A percentile compares a stretch with the other conserved stretches of the same genome.
phyloP scores from a whole-genome alignment of 2,329 filamentous ascomycete genomes.

The Fusarium oxysporum region DNA sequence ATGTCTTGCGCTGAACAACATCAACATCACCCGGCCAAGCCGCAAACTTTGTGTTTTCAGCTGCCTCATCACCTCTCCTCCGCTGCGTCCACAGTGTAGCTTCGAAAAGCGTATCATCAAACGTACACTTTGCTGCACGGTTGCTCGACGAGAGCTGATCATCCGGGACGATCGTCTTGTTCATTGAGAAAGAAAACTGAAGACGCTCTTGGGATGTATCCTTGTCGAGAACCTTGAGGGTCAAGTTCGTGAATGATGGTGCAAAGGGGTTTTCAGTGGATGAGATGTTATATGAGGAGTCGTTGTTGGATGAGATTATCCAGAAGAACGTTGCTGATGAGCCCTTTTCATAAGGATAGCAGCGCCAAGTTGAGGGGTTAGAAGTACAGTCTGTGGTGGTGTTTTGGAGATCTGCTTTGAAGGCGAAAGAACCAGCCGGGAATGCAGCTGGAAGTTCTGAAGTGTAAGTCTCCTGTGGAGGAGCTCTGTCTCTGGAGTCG shows the following conservation, averaged over 20 bases:
- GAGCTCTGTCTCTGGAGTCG: conserved; percentile 1
- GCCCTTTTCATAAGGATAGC: conserved; percentile 64
- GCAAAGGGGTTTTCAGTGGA: conserved; percentile 66
- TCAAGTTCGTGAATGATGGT: conserved; percentile 65
- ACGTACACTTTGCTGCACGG: conserved; percentile 66
- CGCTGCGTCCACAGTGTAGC: conserved; percentile 70
- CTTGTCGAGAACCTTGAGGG: conserved; percentile 61
- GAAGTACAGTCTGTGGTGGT: conserved; percentile 68
- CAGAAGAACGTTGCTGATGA: conserved; percentile 68
- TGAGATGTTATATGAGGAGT: conserved; percentile 63
- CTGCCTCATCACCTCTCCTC: conserved; percentile 34
- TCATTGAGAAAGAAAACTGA: conserved; percentile 65
- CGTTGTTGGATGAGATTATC: conserved; percentile 62
- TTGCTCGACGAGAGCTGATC: conserved; percentile 56
- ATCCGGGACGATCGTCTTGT: conserved; percentile 64
- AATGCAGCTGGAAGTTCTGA: conserved; percentile 53
- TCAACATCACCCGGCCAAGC: conserved; percentile 70
- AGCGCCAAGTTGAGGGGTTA: conserved; percentile 69
- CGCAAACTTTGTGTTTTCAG: conserved; percentile 46
- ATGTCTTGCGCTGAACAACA: conserved; percentile 62
- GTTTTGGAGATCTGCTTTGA: conserved; percentile 68
- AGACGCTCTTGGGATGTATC: conserved; percentile 65
- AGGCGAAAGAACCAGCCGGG: conserved; percentile 71
- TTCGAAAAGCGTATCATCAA: conserved; percentile 65
- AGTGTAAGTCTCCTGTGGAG: conserved; percentile 4